Conservation (phyloP, 805 yeast species). For the Nakazawaea ernobii region DNA sequence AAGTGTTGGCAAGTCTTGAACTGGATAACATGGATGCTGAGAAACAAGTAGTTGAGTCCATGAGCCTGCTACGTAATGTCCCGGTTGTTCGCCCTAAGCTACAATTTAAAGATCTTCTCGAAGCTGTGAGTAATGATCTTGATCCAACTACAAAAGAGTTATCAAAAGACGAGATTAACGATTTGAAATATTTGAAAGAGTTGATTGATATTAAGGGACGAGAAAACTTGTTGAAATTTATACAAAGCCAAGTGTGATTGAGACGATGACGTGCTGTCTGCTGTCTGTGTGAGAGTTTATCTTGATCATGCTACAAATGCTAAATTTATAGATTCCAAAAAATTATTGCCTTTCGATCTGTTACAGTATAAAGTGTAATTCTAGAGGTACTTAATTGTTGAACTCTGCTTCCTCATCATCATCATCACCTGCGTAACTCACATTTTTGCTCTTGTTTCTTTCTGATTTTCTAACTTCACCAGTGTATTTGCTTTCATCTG, state of each 20-base stretch:
- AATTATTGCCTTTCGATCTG: no score
- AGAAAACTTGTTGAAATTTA: constrained; percentile 55
- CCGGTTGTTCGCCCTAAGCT: constrained; percentile 35
- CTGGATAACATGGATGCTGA: constrained; percentile 23
- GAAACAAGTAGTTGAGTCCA: constrained; percentile 26
- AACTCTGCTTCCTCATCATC: constrained; percentile 10
- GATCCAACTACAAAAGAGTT: constrained; percentile 15
- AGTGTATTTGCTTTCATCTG: background rate
- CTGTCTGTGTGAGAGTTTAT: no score
- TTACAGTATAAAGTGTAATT: no score
- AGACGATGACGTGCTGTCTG: background rate
- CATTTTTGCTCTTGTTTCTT: constrained; percentile 17
- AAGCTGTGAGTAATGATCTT: constrained; percentile 14
- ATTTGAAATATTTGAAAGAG: constrained; percentile 49
- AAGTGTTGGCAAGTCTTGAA: constrained; percentile 24
- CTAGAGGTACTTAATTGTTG: background rate
- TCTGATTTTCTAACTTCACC: constrained; percentile 4
- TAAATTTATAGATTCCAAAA: background rate
- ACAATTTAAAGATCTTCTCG: constrained; percentile 39
- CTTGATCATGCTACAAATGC: no score
- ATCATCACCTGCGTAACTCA: constrained; percentile 28
- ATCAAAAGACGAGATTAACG: constrained; percentile 37
- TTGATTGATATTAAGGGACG: constrained; percentile 67
- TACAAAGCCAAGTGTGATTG: constrained; percentile 24
- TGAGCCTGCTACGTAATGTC: constrained; percentile 26